Evolutionary conservation across 768 basidiomycete genomes (phyloP), one percentile per base, ranked within the genome.

Genomic region (Boletus subcaerulescens): DNA sequence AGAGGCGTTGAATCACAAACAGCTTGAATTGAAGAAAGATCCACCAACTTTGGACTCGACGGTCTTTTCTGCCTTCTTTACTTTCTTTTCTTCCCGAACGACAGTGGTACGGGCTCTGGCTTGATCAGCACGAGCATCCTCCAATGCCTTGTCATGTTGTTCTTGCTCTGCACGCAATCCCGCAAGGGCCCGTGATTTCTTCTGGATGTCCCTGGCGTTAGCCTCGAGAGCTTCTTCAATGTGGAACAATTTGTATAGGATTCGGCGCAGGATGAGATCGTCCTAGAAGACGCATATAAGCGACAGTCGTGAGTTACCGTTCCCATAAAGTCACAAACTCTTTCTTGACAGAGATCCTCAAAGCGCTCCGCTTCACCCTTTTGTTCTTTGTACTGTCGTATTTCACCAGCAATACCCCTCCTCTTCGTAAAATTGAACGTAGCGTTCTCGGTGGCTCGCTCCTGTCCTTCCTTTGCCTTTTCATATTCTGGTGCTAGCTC

Each of bases 381-480:
- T 74, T 98, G 97, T 67, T 98, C 94, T 74, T 93, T 93, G 74
- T 95, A 98, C 65, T 96, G 93, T 70, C 91, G 94, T 60, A 97
- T 94, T 71, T 99, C 97, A 9, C 91, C 91, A 1, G 93, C 82
- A 57, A 98, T 94, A 11, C 93, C 93, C 50, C 95, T 81, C 44
- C 96, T 84, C 69, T 96, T 98, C 5, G 88, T 90, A 68, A 95
- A 98, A 69, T 96, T 97, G 74, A 89, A 87, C 0, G 93, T 96
- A 3, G 94, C 93, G 53, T 91, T 90, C 63, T 98, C 97, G 0
- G 93, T 95, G 6, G 95, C 94, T 46, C 87, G 83, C 10, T 95
- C 91, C 65, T 93, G 91, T 0, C 81, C 88, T 35, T 85, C 85
- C 65, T 91, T 93, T 4, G 93, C 92, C 55, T 82, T 84, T 55